phyloP scores from a whole-genome alignment of 805 yeast species.

The Teunomyces panamensis region DNA sequence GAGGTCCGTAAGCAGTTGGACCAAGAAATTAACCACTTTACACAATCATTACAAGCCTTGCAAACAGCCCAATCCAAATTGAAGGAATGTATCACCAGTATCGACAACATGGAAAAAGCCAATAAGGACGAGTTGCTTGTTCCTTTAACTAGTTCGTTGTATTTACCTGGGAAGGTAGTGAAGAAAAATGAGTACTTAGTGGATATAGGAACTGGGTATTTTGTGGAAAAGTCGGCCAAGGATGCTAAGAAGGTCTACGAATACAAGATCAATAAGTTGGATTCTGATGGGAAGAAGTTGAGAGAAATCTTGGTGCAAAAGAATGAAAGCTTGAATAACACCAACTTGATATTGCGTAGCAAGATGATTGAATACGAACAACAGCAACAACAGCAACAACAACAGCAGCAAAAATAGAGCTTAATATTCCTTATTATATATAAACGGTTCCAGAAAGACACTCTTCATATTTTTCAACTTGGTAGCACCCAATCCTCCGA shows the following conservation, averaged over 20 bases:
- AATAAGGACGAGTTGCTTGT: constrained; percentile 56
- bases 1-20: constrained; percentile 82
- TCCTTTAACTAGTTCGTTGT: constrained; percentile 85
- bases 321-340: constrained; percentile 56
- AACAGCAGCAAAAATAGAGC: neutral
- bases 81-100: constrained; percentile 72
- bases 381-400: constrained; percentile 8
- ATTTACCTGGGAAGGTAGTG: constrained; percentile 78
- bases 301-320: constrained; percentile 75
- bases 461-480: constrained; percentile 39
- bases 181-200: constrained; percentile 73
- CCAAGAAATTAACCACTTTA: constrained; percentile 81
- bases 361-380: constrained; percentile 49
- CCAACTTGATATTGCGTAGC: constrained; percentile 55
- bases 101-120: constrained; percentile 49
- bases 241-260: constrained; percentile 74
- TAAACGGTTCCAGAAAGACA: constrained; percentile 49
- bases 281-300: constrained; percentile 69
- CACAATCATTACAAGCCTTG: constrained; percentile 79
- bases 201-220: constrained; percentile 96
- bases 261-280: constrained; percentile 68
- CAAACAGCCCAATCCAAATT: constrained; percentile 80
- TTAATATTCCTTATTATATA: constrained; percentile 39
- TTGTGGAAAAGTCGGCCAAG: constrained; percentile 68
- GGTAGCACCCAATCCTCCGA: constrained; percentile 50